A percentile compares a stretch with the other conserved stretches of the same genome.
Conservation (phyloP, 2,329 filamentous ascomycete species). For the Penicillium sp. region DNA sequence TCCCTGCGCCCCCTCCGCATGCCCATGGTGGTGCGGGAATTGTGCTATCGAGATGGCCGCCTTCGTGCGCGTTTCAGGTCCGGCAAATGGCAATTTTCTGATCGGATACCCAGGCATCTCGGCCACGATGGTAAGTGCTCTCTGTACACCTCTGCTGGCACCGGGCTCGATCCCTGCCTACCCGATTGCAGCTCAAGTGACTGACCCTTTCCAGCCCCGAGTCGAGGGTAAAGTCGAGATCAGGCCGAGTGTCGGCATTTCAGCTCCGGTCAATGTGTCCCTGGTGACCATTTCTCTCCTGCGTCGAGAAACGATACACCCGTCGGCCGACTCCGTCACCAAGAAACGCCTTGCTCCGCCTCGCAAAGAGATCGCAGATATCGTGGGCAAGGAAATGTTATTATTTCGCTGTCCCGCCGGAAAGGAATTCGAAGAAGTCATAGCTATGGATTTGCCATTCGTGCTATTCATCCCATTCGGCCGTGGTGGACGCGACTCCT, state of each 20-base stretch:
- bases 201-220: slow-evolving; percentile 63
- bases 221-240: slow-evolving; percentile 99
- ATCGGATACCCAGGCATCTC: slow-evolving; percentile 98
- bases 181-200: slow-evolving; percentile 10
- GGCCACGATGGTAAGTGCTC: slow-evolving; percentile 78
- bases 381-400: slow-evolving; percentile 93
- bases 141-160: background rate
- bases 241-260: slow-evolving; percentile 77
- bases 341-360: slow-evolving; percentile 89
- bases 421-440: slow-evolving; percentile 80
- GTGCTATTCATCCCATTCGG: slow-evolving; percentile 97
- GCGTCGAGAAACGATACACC: slow-evolving; percentile 92
- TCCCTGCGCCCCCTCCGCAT: slow-evolving; percentile 27
- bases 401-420: slow-evolving; percentile 83
- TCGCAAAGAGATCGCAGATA: slow-evolving; percentile 83
- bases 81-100: slow-evolving; percentile 93
- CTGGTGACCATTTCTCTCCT: slow-evolving; percentile 93
- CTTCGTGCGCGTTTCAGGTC: slow-evolving; percentile 93
- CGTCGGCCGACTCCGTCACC: slow-evolving; percentile 87
- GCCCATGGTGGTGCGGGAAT: slow-evolving; percentile 42
- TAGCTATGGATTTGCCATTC: slow-evolving; percentile 96
- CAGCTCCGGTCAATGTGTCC: slow-evolving; percentile 85
- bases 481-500: slow-evolving; percentile 83
- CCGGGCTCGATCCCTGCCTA: background rate
- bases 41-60: slow-evolving; percentile 60